Evolutionary conservation across 2,329 filamentous ascomycete species (phyloP), one percentile per base, ranked within the genome.

Genomic region (Aspergillus sp.): DNA sequence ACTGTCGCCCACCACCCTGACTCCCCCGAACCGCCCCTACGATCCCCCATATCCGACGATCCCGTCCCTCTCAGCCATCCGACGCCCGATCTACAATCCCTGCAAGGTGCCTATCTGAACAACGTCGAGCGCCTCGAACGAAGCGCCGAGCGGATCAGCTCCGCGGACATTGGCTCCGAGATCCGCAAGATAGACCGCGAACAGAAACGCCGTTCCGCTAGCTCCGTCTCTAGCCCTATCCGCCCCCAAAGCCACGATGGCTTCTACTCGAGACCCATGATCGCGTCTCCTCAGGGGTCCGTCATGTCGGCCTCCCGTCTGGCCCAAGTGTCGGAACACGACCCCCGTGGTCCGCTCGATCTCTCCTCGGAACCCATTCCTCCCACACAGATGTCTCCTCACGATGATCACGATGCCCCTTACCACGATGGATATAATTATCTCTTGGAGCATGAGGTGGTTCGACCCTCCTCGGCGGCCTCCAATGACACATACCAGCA

Each of bases 111-210:
- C 22, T 78, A 79, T 53, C 61, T 73, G 26, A 73, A 73, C 54
- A 79, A 79, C 70, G 73, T 79, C 50, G 76, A 77, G 59, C 68
- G 76, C 41, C 59, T 79, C 57, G 77, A 79, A 58, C 67, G 72
- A 56, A 76, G 71, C 56, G 77, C 76, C 14, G 76, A 78, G 62
- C 72, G 73, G 32, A 64, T 79, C 52, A 73, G 69, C 50, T 75
- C 75, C 6, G 58, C 66, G 35, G 75, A 78, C 60, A 72, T 78
- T 44, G 72, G 68, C 35, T 68, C 69, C 43, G 75, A 77, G 57
- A 67, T 79, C 44, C 72, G 72, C 51, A 75, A 71, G 54, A 70
- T 78, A 64, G 74, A 75, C 55, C 60, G 65, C 49, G 74, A 77
- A 52, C 74, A 76, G 56, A 73, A 74, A 50, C 67, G 70, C 42